Percentiles rank a stretch among this genome's conserved stretches.
Conservation (phyloP, 208 protist genomes). For the Acanthamoeba triangularis region DNA sequence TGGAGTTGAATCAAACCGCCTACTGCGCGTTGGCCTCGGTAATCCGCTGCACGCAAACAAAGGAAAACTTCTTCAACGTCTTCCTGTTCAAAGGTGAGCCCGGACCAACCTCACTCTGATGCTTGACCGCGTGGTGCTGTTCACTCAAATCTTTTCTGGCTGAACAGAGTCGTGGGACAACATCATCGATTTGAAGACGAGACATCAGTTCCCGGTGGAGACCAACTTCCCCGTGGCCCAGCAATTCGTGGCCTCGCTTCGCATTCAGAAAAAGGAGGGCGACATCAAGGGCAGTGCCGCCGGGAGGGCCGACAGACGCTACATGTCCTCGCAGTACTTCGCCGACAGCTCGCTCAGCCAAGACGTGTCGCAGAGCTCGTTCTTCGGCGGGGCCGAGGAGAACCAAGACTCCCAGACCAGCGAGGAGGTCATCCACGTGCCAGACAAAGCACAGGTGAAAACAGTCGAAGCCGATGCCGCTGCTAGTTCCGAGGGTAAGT, state of each 20-base stretch:
- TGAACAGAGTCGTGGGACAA: conserved; percentile 91
- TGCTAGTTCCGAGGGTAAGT: not conserved
- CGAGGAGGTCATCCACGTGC: conserved; percentile 36
- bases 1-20: conserved; percentile 90
- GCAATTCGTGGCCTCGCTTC: conserved; percentile 74
- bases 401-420: conserved; percentile 41
- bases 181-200: conserved; percentile 87
- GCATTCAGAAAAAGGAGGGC: conserved; percentile 16
- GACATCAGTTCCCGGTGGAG: conserved; percentile 85
- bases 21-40: conserved; percentile 91
- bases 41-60: conserved; percentile 91
- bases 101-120: not conserved
- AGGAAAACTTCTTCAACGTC: conserved; percentile 92
- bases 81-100: conserved; percentile 90
- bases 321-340: conserved; percentile 89
- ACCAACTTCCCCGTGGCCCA: conserved; percentile 88
- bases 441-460: not conserved
- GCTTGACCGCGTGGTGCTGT: not conserved
- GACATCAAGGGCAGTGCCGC: not conserved
- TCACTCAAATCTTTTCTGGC: not conserved
- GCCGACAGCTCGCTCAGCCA: conserved; percentile 85
- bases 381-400: not conserved
- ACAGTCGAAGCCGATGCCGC: not conserved
- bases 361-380: conserved; percentile 77
- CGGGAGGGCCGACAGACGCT: not conserved